Percentiles rank a stretch among this genome's conserved stretches.
phyloP scores from a whole-genome alignment of 2,329 filamentous ascomycete species.

The Didymosphaeria variabile region DNA sequence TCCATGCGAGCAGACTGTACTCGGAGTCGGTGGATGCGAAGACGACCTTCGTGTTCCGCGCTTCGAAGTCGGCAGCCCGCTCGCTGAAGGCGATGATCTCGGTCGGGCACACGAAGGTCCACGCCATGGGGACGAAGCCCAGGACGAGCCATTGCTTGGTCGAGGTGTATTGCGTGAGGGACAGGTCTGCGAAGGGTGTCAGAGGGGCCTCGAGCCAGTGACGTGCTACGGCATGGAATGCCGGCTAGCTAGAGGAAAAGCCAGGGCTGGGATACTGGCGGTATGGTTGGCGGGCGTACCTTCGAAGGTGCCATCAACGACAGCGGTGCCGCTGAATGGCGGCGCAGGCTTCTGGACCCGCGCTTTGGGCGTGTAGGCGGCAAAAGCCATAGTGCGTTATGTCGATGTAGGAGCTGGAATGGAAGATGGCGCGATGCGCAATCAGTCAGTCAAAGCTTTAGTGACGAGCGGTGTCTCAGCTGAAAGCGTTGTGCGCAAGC shows the following conservation, averaged over 20 bases:
- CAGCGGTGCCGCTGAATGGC: slow-evolving; percentile 48
- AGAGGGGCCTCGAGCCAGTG: slow-evolving; percentile 9
- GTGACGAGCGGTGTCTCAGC: slow-evolving; percentile 14
- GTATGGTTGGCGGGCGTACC: slow-evolving; percentile 31
- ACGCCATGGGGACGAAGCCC: slow-evolving; percentile 73
- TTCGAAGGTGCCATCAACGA: slow-evolving; percentile 53
- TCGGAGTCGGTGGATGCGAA: slow-evolving; percentile 71
- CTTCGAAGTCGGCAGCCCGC: slow-evolving; percentile 66
- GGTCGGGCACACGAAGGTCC: slow-evolving; percentile 73
- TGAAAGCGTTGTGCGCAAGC: slow-evolving; percentile 1
- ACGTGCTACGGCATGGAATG: not conserved
- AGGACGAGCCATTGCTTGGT: slow-evolving; percentile 68
- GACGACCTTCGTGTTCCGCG: slow-evolving; percentile 67
- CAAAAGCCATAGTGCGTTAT: slow-evolving; percentile 38
- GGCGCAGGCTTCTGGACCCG: slow-evolving; percentile 53
- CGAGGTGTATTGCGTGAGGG: slow-evolving; percentile 50
- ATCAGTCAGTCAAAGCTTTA: not conserved
- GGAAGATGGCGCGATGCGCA: slow-evolving; percentile 8
- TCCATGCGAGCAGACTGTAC: slow-evolving; percentile 60
- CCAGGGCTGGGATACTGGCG: not conserved
- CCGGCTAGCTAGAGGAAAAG: not conserved
- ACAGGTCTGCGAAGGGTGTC: slow-evolving; percentile 38
- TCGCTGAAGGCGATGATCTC: slow-evolving; percentile 73
- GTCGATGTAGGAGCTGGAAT: slow-evolving; percentile 12
- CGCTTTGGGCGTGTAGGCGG: slow-evolving; percentile 48